A percentile compares a stretch with the other conserved stretches of the same genome.
phyloP scores from a whole-genome alignment of 164 flowering plant species.

The Kalanchoe fedtschenkoi region DNA sequence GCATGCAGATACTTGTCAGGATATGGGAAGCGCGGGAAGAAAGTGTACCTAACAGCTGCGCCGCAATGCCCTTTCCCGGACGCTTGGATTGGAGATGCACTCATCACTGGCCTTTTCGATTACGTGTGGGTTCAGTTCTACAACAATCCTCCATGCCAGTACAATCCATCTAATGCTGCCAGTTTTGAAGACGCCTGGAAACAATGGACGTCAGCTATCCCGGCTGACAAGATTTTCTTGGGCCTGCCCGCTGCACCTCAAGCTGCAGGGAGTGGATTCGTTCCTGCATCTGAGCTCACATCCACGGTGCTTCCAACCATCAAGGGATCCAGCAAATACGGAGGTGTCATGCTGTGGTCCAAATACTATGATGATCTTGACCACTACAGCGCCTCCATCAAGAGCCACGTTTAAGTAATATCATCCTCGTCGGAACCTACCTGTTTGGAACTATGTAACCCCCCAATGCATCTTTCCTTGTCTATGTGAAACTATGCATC shows the following conservation, averaged over 20 bases:
- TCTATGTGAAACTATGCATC: constrained; percentile 2
- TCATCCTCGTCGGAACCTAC: no score
- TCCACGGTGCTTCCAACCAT: background rate
- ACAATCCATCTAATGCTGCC: background rate
- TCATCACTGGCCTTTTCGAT: constrained; percentile 6
- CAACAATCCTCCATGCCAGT: constrained; percentile 7
- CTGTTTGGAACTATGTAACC: background rate
- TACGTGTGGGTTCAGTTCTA: constrained; percentile 7
- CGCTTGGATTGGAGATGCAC: no score
- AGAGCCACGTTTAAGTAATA: background rate
- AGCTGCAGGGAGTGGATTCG: constrained; percentile 5
- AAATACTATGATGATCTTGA: constrained; percentile 9
- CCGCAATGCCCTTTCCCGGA: no score
- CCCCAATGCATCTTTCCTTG: background rate
- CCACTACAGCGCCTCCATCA: constrained; percentile 1
- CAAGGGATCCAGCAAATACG: constrained; percentile 2
- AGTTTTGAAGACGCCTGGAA: constrained; percentile 2
- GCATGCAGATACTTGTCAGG: background rate
- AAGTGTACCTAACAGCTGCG: constrained; percentile 5
- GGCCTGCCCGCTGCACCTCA: constrained; percentile 6
- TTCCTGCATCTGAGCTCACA: constrained; percentile 1
- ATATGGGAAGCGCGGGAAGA: constrained; percentile 5
- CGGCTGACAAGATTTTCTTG: constrained; percentile 2
- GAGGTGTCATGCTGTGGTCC: constrained; percentile 5
- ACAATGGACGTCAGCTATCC: constrained; percentile 3